Evolutionary conservation across 345 rosid genomes (phyloP).

Genomic region (Chamaenerion angustifolium): DNA sequence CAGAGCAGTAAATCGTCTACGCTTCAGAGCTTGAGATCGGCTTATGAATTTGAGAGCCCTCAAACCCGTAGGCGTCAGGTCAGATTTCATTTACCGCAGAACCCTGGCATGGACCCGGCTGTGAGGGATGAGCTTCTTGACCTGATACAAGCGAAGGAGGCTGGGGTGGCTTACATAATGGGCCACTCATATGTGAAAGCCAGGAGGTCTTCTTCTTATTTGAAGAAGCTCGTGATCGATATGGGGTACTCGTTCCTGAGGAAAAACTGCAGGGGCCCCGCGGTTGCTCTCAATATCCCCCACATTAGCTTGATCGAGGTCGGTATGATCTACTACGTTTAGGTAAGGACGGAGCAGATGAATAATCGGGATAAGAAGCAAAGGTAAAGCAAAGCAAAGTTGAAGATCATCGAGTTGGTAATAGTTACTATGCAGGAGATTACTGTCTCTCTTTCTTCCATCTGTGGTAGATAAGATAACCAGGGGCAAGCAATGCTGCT

Average conservation of each 20-base stretch:
- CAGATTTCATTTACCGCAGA: constrained; percentile 43
- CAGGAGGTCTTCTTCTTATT: constrained; percentile 47
- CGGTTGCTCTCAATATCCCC: constrained; percentile 84
- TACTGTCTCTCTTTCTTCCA: no score
- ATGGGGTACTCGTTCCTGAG: constrained; percentile 79
- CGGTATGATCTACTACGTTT: constrained; percentile 88
- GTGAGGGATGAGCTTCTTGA: constrained; percentile 79
- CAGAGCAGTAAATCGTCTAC: constrained; percentile 63
- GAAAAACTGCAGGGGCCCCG: constrained; percentile 89
- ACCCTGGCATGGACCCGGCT: constrained; percentile 48
- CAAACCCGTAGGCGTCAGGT: constrained; percentile 43
- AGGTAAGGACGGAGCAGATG: constrained; percentile 1
- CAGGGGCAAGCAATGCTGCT: no score
- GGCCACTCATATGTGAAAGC: constrained; percentile 86
- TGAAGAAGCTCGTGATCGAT: constrained; percentile 66
- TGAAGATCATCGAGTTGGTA: no score
- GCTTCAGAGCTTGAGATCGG: constrained; percentile 53
- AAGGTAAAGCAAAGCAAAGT: neutral
- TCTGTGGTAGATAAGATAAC: no score
- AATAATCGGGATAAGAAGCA: no score
- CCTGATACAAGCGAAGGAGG: constrained; percentile 73
- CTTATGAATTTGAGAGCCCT: constrained; percentile 58
- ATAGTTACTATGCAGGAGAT: no score
- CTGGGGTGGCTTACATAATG: constrained; percentile 78
- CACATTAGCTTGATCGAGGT: constrained; percentile 91